A percentile compares a stretch with the other conserved stretches of the same genome.
Conservation (phyloP, 371 early-diverging fungal genomes). For the Apophysomyces ossiformis region DNA sequence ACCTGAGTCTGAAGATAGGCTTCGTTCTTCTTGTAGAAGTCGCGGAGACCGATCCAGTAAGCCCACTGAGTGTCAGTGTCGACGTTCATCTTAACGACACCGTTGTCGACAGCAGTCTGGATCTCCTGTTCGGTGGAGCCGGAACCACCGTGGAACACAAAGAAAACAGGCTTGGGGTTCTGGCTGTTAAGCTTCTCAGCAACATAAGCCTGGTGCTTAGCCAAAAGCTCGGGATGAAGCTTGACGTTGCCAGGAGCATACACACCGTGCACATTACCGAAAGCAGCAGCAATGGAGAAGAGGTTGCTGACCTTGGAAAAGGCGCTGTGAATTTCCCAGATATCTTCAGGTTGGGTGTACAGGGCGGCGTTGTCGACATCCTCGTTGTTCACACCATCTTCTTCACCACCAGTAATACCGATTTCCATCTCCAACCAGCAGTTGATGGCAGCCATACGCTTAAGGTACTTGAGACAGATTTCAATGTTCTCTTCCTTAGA, state of each 20-base stretch:
- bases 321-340: constrained; percentile 87
- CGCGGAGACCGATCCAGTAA: constrained; percentile 75
- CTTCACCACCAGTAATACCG: constrained; percentile 95
- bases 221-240: constrained; percentile 86
- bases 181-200: constrained; percentile 62
- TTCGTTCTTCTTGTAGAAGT: constrained; percentile 74
- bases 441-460: constrained; percentile 86
- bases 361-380: constrained; percentile 83
- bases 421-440: constrained; percentile 93
- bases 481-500: constrained; percentile 90
- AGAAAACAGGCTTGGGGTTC: constrained; percentile 80
- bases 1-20: constrained; percentile 86
- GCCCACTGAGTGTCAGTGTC: constrained; percentile 85
- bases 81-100: constrained; percentile 96
- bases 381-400: constrained; percentile 94
- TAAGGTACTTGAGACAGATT: constrained; percentile 83
- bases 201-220: constrained; percentile 85
- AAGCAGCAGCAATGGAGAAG: constrained; percentile 91
- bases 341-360: constrained; percentile 93
- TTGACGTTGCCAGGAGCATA: constrained; percentile 93
- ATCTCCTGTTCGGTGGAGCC: constrained; percentile 86
- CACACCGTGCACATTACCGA: constrained; percentile 92
- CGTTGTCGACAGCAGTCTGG: constrained; percentile 76
- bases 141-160: constrained; percentile 96
- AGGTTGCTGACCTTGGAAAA: constrained; percentile 76